Evolutionary conservation across 2,329 filamentous ascomycete genomes (phyloP).

Genomic region (Colletotrichum viniferum): DNA sequence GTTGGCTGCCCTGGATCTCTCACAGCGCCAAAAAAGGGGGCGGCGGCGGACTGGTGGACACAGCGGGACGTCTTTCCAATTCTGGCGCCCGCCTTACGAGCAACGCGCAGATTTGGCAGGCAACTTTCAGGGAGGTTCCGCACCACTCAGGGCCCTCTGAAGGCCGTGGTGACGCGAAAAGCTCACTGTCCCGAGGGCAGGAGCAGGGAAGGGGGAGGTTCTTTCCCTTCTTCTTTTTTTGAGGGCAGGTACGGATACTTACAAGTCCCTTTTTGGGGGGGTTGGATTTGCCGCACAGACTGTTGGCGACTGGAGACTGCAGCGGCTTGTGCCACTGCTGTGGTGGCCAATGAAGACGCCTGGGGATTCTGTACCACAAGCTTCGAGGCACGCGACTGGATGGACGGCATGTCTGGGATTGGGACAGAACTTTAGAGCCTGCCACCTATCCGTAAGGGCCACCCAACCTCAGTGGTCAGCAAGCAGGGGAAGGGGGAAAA

Average conservation of each 20-base stretch:
- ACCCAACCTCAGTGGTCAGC: not conserved
- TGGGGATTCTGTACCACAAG: not conserved
- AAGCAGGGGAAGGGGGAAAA: not conserved
- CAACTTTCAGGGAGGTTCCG: not conserved
- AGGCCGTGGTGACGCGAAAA: not conserved
- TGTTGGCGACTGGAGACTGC: not conserved
- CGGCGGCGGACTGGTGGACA: not conserved
- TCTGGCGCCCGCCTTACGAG: not conserved
- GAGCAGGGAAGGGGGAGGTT: not conserved
- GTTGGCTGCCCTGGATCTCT: not conserved
- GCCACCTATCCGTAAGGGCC: not conserved
- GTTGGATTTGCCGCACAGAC: slow-evolving; percentile 13
- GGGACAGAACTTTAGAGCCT: not conserved
- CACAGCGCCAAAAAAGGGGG: slow-evolving; percentile 5
- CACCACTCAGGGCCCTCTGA: not conserved
- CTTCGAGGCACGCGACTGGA: slow-evolving; percentile 15
- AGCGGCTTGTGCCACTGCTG: not conserved
- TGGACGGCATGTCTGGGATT: slow-evolving; percentile 5
- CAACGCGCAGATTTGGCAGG: not conserved
- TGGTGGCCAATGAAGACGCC: not conserved
- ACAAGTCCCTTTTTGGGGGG: not conserved
- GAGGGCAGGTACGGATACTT: no score
- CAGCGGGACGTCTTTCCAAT: slow-evolving; percentile 1
- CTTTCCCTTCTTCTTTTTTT: no score
- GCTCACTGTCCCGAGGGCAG: not conserved